Evolutionary conservation across 257 asterid species (phyloP).

Genomic region (Fraxinus americana): DNA sequence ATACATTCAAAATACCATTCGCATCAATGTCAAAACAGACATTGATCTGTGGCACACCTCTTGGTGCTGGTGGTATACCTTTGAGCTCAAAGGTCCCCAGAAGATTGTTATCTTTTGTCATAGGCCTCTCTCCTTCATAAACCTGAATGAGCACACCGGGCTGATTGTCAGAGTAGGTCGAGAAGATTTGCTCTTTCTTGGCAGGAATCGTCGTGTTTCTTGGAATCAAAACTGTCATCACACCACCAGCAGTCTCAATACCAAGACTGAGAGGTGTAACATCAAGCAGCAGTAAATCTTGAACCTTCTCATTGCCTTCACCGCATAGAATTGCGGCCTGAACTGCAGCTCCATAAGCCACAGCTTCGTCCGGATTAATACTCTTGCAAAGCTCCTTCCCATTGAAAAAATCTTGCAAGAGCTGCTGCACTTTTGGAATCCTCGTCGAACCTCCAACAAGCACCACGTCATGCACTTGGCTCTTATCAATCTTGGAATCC

Average conservation of each 20-base stretch:
- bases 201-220: neutral
- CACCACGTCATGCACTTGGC: neutral
- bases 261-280: neutral
- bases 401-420: neutral
- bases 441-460: neutral
- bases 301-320: neutral
- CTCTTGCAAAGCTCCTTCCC: conserved; percentile 11
- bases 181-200: conserved; percentile 7
- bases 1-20: neutral
- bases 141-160: neutral
- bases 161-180: neutral
- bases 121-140: neutral
- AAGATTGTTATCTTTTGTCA: conserved; percentile 4
- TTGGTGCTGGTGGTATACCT: neutral
- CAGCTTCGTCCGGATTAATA: neutral
- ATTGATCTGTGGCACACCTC: conserved; percentile 3
- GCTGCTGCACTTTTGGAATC: conserved; percentile 1
- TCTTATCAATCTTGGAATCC: conserved; percentile 3
- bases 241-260: conserved; percentile 10
- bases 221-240: conserved; percentile 2
- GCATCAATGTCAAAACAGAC: conserved; percentile 1
- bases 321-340: neutral
- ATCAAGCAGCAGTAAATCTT: conserved; percentile 4
- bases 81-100: conserved; percentile 2
- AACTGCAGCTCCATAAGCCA: conserved; percentile 6